These are phyloP conservation scores for Dendrobium huoshanense DNA, from an alignment of 106 monocot species.

Conservation along the genomic window DNA sequence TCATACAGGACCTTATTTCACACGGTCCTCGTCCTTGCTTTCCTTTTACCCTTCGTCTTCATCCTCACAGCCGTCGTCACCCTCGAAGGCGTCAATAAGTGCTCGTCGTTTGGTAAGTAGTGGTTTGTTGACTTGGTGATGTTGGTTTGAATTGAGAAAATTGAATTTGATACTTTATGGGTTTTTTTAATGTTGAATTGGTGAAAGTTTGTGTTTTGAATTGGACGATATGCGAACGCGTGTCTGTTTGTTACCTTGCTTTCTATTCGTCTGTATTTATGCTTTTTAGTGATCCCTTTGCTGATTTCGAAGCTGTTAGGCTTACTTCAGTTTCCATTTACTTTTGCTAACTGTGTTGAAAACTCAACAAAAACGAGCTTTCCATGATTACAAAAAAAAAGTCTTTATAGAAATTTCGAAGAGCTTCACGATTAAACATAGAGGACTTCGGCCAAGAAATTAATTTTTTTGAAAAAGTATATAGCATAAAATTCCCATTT, in stretches of 20 bases:
- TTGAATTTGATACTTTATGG: background rate
- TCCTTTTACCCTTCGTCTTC: slow-evolving; percentile 70
- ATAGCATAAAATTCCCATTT: too few species aligned
- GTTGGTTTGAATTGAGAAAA: background rate
- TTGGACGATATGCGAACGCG: background rate
- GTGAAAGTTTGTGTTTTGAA: background rate
- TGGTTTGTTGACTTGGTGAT: background rate
- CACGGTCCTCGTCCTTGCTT: slow-evolving; percentile 49
- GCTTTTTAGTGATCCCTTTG: background rate
- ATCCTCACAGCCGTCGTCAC: slow-evolving; percentile 64
- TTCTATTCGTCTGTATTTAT: background rate
- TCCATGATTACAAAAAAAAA: too few species aligned
- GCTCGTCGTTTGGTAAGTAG: slow-evolving; percentile 59
- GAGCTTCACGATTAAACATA: too few species aligned
- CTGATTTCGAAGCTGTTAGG: background rate
- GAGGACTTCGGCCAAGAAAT: too few species aligned
- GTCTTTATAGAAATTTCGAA: too few species aligned
- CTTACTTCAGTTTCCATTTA: background rate
- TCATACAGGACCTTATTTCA: slow-evolving; percentile 60
- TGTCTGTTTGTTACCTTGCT: background rate
- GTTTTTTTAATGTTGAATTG: background rate
- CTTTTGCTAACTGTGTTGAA: background rate
- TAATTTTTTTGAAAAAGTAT: too few species aligned
- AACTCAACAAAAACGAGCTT: too few species aligned
- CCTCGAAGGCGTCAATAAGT: slow-evolving; percentile 67